A percentile compares a stretch with the other conserved stretches of the same genome.
Conservation (phyloP, 176 grass and related monocot species). For the Avena eriantha region DNA sequence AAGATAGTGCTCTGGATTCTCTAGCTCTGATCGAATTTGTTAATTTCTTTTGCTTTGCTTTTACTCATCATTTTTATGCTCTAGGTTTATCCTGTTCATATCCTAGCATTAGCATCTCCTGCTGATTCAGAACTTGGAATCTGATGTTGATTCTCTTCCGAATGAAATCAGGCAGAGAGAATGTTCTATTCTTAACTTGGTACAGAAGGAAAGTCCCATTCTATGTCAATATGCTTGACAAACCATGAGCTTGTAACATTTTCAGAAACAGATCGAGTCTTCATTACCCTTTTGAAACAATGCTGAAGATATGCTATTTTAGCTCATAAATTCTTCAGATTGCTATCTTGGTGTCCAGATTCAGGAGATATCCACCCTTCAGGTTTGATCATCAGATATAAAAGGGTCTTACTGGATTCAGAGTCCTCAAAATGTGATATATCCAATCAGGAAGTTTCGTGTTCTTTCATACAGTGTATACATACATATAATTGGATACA, state of each 20-base stretch:
- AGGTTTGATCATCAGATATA: not conserved
- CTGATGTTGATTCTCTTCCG: not conserved
- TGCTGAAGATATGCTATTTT: not conserved
- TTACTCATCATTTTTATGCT: not conserved
- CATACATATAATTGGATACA: constrained; percentile 33
- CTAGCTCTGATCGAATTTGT: not conserved
- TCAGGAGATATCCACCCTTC: not conserved
- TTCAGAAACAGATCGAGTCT: not conserved
- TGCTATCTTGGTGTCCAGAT: not conserved
- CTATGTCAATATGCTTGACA: not conserved
- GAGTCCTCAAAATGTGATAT: constrained; percentile 15
- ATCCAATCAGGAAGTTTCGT: not conserved
- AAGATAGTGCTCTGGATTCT: not conserved
- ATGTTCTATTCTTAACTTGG: not conserved
- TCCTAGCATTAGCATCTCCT: not conserved
- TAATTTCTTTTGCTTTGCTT: not conserved
- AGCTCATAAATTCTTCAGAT: not conserved
- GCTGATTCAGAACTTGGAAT: constrained; percentile 17
- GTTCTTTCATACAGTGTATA: constrained; percentile 30
- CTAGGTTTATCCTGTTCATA: not conserved
- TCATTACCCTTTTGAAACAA: not conserved
- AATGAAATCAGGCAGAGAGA: not conserved
- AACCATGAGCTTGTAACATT: no score
- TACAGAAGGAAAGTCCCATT: not conserved
- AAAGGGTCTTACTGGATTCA: constrained; percentile 4